phyloP scores from a whole-genome alignment of 179 eudicot species.

The Pouteria campechiana region DNA sequence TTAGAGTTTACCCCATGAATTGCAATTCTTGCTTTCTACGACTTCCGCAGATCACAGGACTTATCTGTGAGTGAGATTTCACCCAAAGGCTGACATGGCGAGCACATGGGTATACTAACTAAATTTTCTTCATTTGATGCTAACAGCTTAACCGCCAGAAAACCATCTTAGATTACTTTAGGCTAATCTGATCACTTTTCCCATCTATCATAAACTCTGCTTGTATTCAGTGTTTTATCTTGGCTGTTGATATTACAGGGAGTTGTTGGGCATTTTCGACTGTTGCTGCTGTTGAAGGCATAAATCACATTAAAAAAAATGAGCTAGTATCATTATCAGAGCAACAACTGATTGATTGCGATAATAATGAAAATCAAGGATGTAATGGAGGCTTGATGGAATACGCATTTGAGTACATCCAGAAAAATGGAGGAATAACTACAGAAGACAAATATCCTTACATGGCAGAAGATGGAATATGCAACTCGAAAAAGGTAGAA shows the following conservation, averaged over 20 bases:
- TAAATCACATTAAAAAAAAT: slow-evolving; percentile 65
- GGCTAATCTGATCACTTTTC: neutral
- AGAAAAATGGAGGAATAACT: slow-evolving; percentile 52
- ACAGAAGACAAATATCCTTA: slow-evolving; percentile 63
- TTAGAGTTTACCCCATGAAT: too few relatives aligned
- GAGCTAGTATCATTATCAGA: slow-evolving; percentile 58
- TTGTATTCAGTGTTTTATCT: neutral
- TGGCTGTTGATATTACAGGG: slow-evolving; percentile 27
- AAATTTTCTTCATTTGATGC: neutral
- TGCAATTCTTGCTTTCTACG: too few relatives aligned
- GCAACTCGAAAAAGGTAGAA: slow-evolving; percentile 45
- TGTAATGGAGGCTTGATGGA: slow-evolving; percentile 90
- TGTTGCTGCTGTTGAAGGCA: slow-evolving; percentile 67
- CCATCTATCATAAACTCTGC: neutral
- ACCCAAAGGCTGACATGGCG: too few relatives aligned
- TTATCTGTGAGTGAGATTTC: too few relatives aligned
- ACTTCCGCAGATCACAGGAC: too few relatives aligned
- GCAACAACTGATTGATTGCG: slow-evolving; percentile 77
- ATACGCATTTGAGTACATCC: slow-evolving; percentile 51
- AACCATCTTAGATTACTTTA: too few relatives aligned
- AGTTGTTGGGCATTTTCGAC: slow-evolving; percentile 94
- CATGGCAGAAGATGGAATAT: slow-evolving; percentile 40
- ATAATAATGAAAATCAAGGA: slow-evolving; percentile 47
- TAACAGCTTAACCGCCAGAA: too few relatives aligned
- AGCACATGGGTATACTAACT: too few relatives aligned